Conservation (phyloP, 345 rosid species). For the Dovyalis caffra region DNA sequence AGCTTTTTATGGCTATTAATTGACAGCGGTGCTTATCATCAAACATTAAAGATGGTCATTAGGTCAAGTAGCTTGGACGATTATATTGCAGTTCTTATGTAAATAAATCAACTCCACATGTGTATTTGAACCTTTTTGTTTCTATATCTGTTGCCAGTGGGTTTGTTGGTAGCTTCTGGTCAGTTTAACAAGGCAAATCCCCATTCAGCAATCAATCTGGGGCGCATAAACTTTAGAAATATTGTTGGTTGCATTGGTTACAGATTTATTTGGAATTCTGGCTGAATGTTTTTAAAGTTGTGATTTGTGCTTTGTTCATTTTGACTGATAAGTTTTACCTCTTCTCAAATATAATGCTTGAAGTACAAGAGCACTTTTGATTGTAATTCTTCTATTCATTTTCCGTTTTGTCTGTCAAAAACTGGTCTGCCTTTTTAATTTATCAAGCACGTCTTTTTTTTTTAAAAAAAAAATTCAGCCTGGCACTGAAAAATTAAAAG, state of each 20-base stretch:
- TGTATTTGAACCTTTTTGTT: not conserved
- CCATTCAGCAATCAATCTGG: not conserved
- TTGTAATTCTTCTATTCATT: not conserved
- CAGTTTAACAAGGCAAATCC: not conserved
- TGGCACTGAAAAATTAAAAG: not conserved
- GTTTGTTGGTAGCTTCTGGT: not conserved
- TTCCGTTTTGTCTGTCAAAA: not conserved
- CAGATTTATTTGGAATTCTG: not conserved
- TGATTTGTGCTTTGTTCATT: not conserved
- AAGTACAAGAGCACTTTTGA: not conserved
- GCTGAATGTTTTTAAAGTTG: not conserved
- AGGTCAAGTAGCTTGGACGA: not conserved
- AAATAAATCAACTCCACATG: no score
- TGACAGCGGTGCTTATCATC: not conserved
- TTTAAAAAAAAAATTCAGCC: not conserved
- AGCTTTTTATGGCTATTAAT: not conserved
- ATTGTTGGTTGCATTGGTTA: not conserved
- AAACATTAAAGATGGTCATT: not conserved
- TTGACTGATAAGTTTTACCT: not conserved
- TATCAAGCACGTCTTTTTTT: not conserved
- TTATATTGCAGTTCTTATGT: no score
- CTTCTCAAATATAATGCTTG: not conserved
- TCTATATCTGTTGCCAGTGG: not conserved
- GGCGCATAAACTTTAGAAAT: not conserved
- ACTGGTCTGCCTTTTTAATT: not conserved